These are phyloP conservation scores for Alternaria sp. DNA, from an alignment of 2,329 filamentous ascomycete genomes.

Conservation along the genomic window DNA sequence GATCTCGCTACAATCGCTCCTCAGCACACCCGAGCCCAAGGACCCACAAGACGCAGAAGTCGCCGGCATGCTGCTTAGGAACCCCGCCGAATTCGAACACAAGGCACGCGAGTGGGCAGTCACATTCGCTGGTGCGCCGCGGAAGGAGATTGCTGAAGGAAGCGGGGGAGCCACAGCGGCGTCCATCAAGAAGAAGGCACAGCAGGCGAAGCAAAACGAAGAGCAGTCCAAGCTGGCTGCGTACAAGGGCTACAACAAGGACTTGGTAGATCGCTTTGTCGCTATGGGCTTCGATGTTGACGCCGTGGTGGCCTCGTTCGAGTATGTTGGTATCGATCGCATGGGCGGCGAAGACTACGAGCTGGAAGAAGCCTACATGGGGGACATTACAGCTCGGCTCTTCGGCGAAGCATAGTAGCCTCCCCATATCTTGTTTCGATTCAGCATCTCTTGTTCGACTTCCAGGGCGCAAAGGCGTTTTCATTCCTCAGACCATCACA, in stretches of 20 bases:
- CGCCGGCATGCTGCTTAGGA: slow-evolving; percentile 82
- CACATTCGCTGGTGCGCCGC: slow-evolving; percentile 77
- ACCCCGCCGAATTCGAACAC: slow-evolving; percentile 78
- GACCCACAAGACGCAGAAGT: slow-evolving; percentile 98
- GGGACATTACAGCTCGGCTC: slow-evolving; percentile 83
- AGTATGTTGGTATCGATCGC: slow-evolving; percentile 79
- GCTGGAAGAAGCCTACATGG: slow-evolving; percentile 88
- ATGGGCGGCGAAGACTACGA: slow-evolving; percentile 81
- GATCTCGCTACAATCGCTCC: slow-evolving; percentile 88
- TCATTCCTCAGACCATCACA: not conserved
- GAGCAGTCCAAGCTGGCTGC: slow-evolving; percentile 62
- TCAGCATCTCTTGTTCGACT: not conserved
- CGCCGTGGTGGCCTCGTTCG: slow-evolving; percentile 83
- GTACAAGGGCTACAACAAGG: slow-evolving; percentile 86
- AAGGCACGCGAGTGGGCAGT: slow-evolving; percentile 92
- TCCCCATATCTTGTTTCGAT: not conserved
- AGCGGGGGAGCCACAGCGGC: slow-evolving; percentile 61
- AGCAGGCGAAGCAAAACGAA: slow-evolving; percentile 64
- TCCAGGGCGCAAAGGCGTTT: not conserved
- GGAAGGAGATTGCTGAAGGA: slow-evolving; percentile 59
- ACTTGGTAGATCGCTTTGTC: slow-evolving; percentile 81
- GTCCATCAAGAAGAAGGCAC: slow-evolving; percentile 61
- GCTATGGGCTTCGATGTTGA: slow-evolving; percentile 92
- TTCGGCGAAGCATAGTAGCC: slow-evolving; percentile 69
- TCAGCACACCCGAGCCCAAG: slow-evolving; percentile 91